These are phyloP conservation scores for Corrigiola litoralis DNA, from an alignment of 179 eudicot genomes.

Conservation along the genomic window DNA sequence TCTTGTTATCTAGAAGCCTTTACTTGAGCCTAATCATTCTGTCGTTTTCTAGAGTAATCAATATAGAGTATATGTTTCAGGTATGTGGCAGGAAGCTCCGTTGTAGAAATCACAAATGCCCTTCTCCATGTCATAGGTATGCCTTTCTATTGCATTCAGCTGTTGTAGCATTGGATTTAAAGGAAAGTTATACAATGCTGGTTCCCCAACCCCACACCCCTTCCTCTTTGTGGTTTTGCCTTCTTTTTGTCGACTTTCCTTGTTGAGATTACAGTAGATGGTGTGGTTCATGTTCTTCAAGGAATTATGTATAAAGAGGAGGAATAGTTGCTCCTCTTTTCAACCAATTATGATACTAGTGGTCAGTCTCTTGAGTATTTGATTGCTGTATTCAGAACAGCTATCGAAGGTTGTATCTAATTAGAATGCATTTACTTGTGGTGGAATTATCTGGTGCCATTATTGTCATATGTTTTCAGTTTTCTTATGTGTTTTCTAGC, in stretches of 20 bases:
- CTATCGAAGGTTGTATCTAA: not conserved
- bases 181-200: not conserved
- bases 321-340: not conserved
- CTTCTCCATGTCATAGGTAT: conserved; percentile 97
- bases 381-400: not conserved
- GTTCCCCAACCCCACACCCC: not conserved
- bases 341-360: not conserved
- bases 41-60: conserved; percentile 8
- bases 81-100: conserved; percentile 92
- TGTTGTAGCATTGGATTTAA: not conserved
- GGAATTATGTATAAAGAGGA: not conserved
- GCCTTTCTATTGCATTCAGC: not conserved
- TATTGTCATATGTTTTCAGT: no score
- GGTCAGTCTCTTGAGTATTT: not conserved
- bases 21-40: not conserved
- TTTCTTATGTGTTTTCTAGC: no score
- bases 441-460: no score
- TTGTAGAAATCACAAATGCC: conserved; percentile 94
- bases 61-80: no score
- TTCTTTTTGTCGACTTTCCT: not conserved
- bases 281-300: not conserved
- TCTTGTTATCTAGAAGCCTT: not conserved
- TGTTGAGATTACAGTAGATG: not conserved
- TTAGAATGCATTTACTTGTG: no score
- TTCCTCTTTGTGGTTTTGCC: no score